Base-by-base conservation (phyloP, 2,329 filamentous ascomycete genomes). In the Pleomassaria siparia region DNA sequence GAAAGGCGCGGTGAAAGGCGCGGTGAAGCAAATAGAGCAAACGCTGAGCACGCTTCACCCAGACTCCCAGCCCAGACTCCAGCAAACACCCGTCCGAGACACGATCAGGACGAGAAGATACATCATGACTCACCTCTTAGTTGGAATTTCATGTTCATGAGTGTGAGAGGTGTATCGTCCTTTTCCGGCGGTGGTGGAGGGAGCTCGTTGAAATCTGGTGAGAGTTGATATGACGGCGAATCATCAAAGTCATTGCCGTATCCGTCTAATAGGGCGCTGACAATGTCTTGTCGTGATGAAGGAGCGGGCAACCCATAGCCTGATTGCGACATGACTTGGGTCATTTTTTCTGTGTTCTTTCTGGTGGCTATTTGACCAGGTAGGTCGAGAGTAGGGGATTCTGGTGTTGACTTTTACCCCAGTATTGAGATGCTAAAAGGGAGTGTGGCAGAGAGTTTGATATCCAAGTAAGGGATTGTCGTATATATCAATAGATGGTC, bases 191-290 rank as follows among this genome's bases (percentile, higher is more conserved):
- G 62, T 25, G 63, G 66, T 11, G 60, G 56, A 10, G 60, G 65
- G 29, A 69, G 62, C 15, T 69, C 64, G 26, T 68, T 68, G 24
- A 60, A 44, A 12, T 59, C 45, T n/a, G 58, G 53, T 22, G 64
- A 63, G 43, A 51, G 50, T 8, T 43, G 30, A 33, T 58, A 64
- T 10, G 60, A 51, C 26, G 58, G 64, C 21, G 49, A 50, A 29
- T 61, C 56, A 43, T 50, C 56, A 43, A 68, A 68, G 3, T 59
- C 63, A 39, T 53, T 66, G 18, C 63, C 65, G 54, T 72, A 72
- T n/a, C 65, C 67, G 49, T 66, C 67, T 35, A 72, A 54, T 33
- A 72, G 55, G 45, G 65, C 63, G 60, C 67, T 71, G 53, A 72
- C 58, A 22, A 72, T 55, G 47, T 72, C 69, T 46, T 70, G 66